phyloP scores from a whole-genome alignment of 139 green algal species.

The Chlorella vulgaris region DNA sequence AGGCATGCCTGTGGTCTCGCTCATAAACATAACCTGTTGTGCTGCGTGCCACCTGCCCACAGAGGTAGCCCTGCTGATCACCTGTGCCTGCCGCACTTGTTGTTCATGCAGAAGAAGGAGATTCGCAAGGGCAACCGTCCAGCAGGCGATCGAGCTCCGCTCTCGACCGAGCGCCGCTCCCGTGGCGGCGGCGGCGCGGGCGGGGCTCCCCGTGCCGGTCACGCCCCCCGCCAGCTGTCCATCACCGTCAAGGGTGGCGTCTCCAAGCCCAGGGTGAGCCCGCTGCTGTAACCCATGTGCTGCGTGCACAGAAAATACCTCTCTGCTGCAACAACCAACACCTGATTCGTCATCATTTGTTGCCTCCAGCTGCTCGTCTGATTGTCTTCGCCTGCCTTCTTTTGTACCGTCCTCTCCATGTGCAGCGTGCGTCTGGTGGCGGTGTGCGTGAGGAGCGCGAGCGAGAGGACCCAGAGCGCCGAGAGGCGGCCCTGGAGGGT shows the following conservation, averaged over 20 bases:
- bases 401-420: neutral
- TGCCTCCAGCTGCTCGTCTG: too few relatives aligned
- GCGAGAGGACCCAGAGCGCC: neutral
- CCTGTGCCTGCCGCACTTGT: too few relatives aligned
- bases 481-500: slow-evolving; percentile 21
- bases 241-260: slow-evolving; percentile 48
- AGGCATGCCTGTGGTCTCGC: too few relatives aligned
- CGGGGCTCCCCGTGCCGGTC: neutral
- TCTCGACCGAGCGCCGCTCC: neutral
- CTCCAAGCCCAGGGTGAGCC: slow-evolving; percentile 11
- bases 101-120: slow-evolving; percentile 27
- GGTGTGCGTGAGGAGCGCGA: neutral
- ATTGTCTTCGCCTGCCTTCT: neutral
- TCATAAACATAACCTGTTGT: too few relatives aligned
- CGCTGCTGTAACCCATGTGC: too few relatives aligned
- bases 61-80: too few relatives aligned
- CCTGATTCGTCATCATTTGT: too few relatives aligned
- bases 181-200: slow-evolving; percentile 3
- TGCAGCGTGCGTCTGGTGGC: neutral
- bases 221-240: neutral
- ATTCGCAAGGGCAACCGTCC: neutral
- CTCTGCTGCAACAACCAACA: too few relatives aligned
- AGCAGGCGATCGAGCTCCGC: neutral
- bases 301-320: too few relatives aligned
- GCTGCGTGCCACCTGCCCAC: too few relatives aligned